phyloP scores from a whole-genome alignment of 1,139 yeast species.

The Ogataea hybrid region DNA sequence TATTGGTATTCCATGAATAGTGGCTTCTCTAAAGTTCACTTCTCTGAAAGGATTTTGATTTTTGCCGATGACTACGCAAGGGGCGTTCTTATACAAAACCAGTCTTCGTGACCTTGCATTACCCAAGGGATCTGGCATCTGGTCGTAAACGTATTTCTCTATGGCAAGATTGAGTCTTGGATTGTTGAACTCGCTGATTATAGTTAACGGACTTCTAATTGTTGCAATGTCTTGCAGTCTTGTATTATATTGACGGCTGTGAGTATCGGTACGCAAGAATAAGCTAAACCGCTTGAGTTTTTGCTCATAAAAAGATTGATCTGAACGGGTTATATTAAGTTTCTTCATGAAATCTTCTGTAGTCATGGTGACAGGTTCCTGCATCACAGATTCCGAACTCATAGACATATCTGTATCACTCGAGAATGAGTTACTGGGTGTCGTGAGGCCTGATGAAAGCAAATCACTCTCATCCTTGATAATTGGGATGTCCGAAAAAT shows the following conservation, averaged over 20 bases:
- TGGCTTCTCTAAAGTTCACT: constrained; percentile 60
- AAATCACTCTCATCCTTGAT: not conserved
- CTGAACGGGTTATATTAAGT: constrained; percentile 8
- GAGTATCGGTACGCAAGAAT: not conserved
- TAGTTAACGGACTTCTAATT: constrained; percentile 28
- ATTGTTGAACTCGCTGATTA: constrained; percentile 48
- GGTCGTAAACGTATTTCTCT: constrained; percentile 73
- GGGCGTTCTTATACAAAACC: constrained; percentile 70
- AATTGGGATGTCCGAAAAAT: constrained; percentile 20
- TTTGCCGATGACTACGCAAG: constrained; percentile 93
- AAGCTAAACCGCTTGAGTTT: constrained; percentile 11
- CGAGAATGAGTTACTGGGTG: no score
- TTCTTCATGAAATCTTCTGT: constrained; percentile 23
- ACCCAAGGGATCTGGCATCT: constrained; percentile 48
- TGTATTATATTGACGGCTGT: constrained; percentile 22
- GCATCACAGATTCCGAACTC: no score
- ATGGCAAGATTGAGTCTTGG: constrained; percentile 80
- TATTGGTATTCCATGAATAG: constrained; percentile 57
- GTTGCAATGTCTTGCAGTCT: constrained; percentile 30
- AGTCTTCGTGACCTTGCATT: constrained; percentile 44
- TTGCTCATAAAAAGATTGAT: constrained; percentile 6
- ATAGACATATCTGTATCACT: no score
- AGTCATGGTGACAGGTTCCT: constrained; percentile 22
- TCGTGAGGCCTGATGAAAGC: no score
- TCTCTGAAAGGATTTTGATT: constrained; percentile 96